Conservation (phyloP, 352 stramenopile species). For the Pythium vanterpoolii region DNA sequence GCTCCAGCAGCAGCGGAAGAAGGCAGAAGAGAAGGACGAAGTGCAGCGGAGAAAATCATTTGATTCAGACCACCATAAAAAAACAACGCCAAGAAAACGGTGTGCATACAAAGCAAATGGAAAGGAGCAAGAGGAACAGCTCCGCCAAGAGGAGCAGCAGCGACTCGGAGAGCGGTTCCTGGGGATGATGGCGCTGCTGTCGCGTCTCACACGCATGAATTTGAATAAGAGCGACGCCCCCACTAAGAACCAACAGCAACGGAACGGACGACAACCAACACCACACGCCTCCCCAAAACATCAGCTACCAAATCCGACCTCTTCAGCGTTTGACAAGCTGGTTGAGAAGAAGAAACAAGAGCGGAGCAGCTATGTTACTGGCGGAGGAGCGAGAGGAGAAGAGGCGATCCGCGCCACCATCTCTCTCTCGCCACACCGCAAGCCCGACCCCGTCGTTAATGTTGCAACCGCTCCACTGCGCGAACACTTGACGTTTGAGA, state of each 20-base stretch:
- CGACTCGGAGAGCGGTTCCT: conserved; percentile 57
- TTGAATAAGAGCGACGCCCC: conserved; percentile 6
- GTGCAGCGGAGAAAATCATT: neutral
- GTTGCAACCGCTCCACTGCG: conserved; percentile 34
- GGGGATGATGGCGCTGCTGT: conserved; percentile 50
- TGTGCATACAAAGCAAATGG: neutral
- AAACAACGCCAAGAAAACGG: neutral
- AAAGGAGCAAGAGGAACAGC: neutral
- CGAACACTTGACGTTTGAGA: conserved; percentile 56
- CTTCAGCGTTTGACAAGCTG: conserved; percentile 1
- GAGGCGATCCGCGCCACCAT: neutral
- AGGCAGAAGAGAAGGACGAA: neutral
- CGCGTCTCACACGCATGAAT: conserved; percentile 33
- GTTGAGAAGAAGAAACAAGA: conserved; percentile 3
- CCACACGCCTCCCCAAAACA: neutral
- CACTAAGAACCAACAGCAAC: neutral
- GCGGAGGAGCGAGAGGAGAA: neutral
- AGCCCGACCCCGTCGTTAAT: conserved; percentile 29
- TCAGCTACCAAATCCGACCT: neutral
- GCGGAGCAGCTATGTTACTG: neutral
- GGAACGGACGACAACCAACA: neutral
- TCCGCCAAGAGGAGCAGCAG: conserved; percentile 22
- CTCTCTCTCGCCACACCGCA: conserved; percentile 10
- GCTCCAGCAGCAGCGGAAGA: conserved; percentile 18
- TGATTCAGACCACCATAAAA: neutral